phyloP scores from a whole-genome alignment of 225 moss, liverwort and hornwort species.

The Asterella californica region DNA sequence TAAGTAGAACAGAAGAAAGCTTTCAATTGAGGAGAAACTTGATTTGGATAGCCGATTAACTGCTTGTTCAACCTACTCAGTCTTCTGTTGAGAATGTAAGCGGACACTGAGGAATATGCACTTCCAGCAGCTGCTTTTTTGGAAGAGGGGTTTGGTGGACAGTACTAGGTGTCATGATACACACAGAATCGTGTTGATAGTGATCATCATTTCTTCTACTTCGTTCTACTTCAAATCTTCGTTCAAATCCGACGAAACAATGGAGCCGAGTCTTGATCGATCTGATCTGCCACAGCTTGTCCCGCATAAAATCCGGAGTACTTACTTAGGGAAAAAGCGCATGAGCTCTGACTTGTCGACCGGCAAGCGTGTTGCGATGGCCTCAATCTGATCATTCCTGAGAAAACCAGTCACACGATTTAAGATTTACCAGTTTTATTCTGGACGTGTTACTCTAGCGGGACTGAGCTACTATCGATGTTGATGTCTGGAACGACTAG shows the following conservation, averaged over 20 bases:
- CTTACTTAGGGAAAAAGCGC: constrained; percentile 67
- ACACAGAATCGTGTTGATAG: too few relatives aligned
- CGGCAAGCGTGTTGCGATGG: constrained; percentile 58
- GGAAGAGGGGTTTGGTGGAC: too few relatives aligned
- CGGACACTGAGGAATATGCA: too few relatives aligned
- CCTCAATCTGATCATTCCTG: constrained; percentile 67
- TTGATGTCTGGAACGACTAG: neutral
- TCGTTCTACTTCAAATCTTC: neutral
- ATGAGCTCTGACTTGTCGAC: constrained; percentile 60
- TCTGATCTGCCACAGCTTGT: neutral
- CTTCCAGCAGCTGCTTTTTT: too few relatives aligned
- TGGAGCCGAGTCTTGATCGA: neutral
- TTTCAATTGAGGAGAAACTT: neutral
- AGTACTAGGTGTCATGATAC: too few relatives aligned
- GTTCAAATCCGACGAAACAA: neutral
- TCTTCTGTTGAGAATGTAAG: too few relatives aligned
- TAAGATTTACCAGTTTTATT: neutral
- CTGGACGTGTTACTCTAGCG: neutral
- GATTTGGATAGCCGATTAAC: too few relatives aligned
- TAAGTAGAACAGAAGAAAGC: neutral
- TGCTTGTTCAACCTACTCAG: too few relatives aligned
- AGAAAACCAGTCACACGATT: neutral
- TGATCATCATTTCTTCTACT: too few relatives aligned
- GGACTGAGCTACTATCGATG: neutral
- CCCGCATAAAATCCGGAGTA: neutral